phyloP scores from a whole-genome alignment of 306 rosid genomes.

The Acmispon strigosus region DNA sequence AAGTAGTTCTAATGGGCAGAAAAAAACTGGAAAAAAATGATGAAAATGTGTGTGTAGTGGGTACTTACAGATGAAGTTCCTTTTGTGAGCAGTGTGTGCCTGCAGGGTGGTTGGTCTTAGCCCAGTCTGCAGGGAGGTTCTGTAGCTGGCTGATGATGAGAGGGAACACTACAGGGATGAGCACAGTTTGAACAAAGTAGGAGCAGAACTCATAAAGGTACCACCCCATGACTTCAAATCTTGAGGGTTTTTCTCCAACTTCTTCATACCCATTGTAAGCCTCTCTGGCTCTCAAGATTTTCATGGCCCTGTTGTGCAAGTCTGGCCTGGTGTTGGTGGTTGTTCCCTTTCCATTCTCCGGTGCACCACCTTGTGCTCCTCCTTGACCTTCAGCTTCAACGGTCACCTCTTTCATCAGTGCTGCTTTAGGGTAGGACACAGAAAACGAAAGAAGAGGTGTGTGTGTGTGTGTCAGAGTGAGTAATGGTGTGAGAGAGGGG shows the following conservation, averaged over 20 bases:
- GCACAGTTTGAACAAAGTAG: slow-evolving; percentile 53
- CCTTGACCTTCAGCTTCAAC: slow-evolving; percentile 20
- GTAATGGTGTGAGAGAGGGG: background rate
- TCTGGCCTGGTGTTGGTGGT: slow-evolving; percentile 24
- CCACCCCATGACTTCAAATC: slow-evolving; percentile 72
- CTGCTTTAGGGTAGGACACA: background rate
- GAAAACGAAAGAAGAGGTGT: background rate
- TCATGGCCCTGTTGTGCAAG: slow-evolving; percentile 33
- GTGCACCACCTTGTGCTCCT: background rate
- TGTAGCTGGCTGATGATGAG: slow-evolving; percentile 68
- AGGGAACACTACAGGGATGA: slow-evolving; percentile 77
- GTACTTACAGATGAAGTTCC: slow-evolving; percentile 59
- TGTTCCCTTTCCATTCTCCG: background rate
- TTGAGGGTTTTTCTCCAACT: slow-evolving; percentile 48
- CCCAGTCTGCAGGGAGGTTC: slow-evolving; percentile 24
- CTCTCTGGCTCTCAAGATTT: slow-evolving; percentile 42
- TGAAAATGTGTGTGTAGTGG: too few relatives aligned
- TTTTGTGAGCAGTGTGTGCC: slow-evolving; percentile 35
- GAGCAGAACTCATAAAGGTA: slow-evolving; percentile 68
- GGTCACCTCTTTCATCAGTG: slow-evolving; percentile 23
- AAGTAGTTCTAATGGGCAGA: background rate
- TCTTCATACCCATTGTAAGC: slow-evolving; percentile 41
- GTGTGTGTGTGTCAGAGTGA: background rate
- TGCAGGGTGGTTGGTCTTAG: background rate
- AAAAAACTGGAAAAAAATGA: too few relatives aligned